Evolutionary conservation across 352 stramenopile species (phyloP).

Genomic region (Peronospora destructor): DNA sequence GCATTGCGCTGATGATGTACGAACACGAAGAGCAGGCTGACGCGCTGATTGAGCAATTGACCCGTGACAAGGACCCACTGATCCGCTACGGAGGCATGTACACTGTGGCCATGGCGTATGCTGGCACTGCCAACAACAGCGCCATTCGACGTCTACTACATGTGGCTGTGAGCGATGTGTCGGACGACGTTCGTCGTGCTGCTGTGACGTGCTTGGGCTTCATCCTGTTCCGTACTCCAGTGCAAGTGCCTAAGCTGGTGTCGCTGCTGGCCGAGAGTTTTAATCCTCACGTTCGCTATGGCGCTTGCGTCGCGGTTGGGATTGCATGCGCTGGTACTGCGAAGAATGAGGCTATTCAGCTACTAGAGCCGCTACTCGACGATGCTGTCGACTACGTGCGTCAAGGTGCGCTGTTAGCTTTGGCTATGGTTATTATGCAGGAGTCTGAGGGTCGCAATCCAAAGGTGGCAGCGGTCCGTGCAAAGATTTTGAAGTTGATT

Average conservation of each 20-base stretch:
- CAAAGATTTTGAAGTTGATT: constrained; percentile 87
- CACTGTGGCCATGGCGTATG: constrained; percentile 95
- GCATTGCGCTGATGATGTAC: constrained; percentile 97
- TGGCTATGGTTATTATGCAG: constrained; percentile 99
- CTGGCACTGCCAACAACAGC: constrained; percentile 95
- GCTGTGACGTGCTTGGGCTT: constrained; percentile 97
- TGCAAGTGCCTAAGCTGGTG: constrained; percentile 89
- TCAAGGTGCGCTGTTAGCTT: constrained; percentile 94
- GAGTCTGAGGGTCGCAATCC: constrained; percentile 85
- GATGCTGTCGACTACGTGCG: constrained; percentile 98
- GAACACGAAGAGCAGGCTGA: constrained; percentile 95
- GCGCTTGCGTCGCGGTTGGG: constrained; percentile 96
- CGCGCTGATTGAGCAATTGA: constrained; percentile 95
- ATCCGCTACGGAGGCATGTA: constrained; percentile 98
- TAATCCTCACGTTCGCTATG: constrained; percentile 99
- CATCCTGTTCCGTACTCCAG: constrained; percentile 95
- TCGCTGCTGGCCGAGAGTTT: constrained; percentile 97
- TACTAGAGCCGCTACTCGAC: constrained; percentile 96
- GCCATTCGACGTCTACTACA: constrained; percentile 95
- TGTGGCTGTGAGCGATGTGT: constrained; percentile 98
- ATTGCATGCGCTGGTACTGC: constrained; percentile 96
- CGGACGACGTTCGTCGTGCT: constrained; percentile 96
- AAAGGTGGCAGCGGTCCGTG: constrained; percentile 81
- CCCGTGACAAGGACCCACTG: constrained; percentile 94
- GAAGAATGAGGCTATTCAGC: constrained; percentile 94